These are phyloP conservation scores for Prototheca cutis DNA, from an alignment of 163 green algal species.

Conservation along the genomic window DNA sequence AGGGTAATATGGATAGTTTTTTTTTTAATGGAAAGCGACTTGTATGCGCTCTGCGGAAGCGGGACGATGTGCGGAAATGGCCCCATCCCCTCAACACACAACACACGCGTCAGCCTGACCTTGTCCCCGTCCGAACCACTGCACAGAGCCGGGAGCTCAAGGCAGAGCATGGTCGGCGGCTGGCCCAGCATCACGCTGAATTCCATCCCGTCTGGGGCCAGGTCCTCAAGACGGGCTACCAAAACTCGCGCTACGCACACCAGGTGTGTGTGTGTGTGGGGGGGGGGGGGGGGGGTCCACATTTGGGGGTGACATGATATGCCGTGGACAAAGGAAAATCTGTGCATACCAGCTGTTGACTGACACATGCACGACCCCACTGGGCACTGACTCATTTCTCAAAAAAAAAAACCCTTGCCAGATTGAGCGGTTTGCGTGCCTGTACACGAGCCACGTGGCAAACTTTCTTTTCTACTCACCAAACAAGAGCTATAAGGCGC, in stretches of 20 bases:
- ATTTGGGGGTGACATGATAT: too few species aligned
- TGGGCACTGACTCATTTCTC: too few species aligned
- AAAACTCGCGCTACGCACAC: conserved; percentile 86
- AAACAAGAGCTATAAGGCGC: conserved; percentile 62
- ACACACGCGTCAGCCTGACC: neutral
- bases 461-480: conserved; percentile 87
- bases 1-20: too few species aligned
- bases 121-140: neutral
- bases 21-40: too few species aligned
- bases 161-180: conserved; percentile 41
- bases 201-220: conserved; percentile 92
- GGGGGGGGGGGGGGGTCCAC: too few species aligned
- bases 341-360: too few species aligned
- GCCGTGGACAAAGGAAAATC: too few species aligned
- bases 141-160: conserved; percentile 7
- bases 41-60: neutral
- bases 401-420: too few species aligned
- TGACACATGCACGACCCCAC: too few species aligned
- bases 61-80: neutral
- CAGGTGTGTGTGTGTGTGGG: too few species aligned
- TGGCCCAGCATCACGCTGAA: conserved; percentile 55
- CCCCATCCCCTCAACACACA: too few species aligned
- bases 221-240: conserved; percentile 93
- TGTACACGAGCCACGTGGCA: conserved; percentile 86
- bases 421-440: conserved; percentile 54